Evolutionary conservation across 2,329 filamentous ascomycete species (phyloP), one percentile per base, ranked within the genome.

Genomic region (Fonsecaea pedrosoi): DNA sequence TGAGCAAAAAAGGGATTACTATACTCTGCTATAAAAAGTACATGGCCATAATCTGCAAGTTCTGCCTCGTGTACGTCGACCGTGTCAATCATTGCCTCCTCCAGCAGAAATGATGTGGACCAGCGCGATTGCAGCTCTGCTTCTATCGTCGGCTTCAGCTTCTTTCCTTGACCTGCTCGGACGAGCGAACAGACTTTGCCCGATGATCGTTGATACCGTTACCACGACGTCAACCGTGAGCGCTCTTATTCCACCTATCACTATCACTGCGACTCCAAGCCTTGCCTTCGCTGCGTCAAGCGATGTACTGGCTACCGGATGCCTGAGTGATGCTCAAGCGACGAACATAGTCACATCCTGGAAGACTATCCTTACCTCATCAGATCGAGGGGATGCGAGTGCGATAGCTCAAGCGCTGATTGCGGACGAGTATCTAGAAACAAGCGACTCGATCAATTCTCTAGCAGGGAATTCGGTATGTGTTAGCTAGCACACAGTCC

Each of bases 371-470:
- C 60, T 70, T 37, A 61, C 42, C 10, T 35, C 62, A 3, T 50
- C 63, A 53, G 61, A 70, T 54, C 66, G 68, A 13, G 50, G 13
- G 9, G 42, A 50, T n/a, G 66, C 64, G 4, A 42, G 37, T 21
- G 54, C 50, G 8, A 59, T 59, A 21, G 68, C 66, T 15, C 55
- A 61, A 30, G n/a, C 30, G 18, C 25, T 69, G 40, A 62, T 70
- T 35, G 63, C 57, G 12, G 63, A 69, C 4, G 54, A 64, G 50
- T 70, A 55, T 37, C 42, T 69, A 30, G 66, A 68, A 40, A 65
- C 64, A 30, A 64, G 59, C 35, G 68, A 70, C 45, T 61, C 62
- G n/a, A 60, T 64, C 34, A 70, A 70, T 40, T 57, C 60, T 13
- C 56, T 70, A 7, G 60, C 58, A 21, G 68, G 66, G n/a, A n/a